Conservation (phyloP, 2,329 filamentous ascomycete species). For the Penicillium sp. region DNA sequence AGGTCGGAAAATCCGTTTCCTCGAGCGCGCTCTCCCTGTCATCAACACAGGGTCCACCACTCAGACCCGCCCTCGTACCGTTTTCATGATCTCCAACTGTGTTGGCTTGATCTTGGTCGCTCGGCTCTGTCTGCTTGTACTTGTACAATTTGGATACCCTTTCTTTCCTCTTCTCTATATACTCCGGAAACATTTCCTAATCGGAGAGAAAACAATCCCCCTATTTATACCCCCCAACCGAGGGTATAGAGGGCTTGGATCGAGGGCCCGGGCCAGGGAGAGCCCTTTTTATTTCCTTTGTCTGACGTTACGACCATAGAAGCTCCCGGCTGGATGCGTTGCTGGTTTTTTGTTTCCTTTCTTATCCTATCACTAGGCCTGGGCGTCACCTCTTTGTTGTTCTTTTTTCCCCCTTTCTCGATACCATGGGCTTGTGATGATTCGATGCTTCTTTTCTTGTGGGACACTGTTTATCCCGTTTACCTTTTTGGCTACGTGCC, state of each 20-base stretch:
- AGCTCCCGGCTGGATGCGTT: slow-evolving; percentile 36
- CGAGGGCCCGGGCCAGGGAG: slow-evolving; percentile 13
- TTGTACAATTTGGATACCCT: slow-evolving; percentile 35
- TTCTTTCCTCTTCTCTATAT: not conserved
- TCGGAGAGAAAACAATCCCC: slow-evolving; percentile 9
- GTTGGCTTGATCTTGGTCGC: slow-evolving; percentile 11
- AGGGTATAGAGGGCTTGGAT: slow-evolving; percentile 14
- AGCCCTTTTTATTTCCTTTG: slow-evolving; percentile 19
- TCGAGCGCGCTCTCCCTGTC: slow-evolving; percentile 13
- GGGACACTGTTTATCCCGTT: slow-evolving; percentile 1
- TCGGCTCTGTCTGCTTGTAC: slow-evolving; percentile 30
- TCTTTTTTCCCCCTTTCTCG: slow-evolving; percentile 19
- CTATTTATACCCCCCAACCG: slow-evolving; percentile 9
- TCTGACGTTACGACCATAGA: slow-evolving; percentile 41
- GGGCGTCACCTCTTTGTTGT: slow-evolving; percentile 27
- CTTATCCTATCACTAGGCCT: slow-evolving; percentile 41
- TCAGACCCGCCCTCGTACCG: slow-evolving; percentile 2
- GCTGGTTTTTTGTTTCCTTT: slow-evolving; percentile 30
- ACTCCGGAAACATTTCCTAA: slow-evolving; percentile 13
- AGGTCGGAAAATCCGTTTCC: slow-evolving; percentile 3
- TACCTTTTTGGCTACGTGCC: not conserved
- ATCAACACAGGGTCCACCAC: slow-evolving; percentile 2
- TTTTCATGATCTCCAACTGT: slow-evolving; percentile 18
- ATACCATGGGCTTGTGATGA: slow-evolving; percentile 33
- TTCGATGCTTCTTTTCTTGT: slow-evolving; percentile 23